Conservation (phyloP, 164 flowering plant genomes). For the Umbellularia californica region DNA sequence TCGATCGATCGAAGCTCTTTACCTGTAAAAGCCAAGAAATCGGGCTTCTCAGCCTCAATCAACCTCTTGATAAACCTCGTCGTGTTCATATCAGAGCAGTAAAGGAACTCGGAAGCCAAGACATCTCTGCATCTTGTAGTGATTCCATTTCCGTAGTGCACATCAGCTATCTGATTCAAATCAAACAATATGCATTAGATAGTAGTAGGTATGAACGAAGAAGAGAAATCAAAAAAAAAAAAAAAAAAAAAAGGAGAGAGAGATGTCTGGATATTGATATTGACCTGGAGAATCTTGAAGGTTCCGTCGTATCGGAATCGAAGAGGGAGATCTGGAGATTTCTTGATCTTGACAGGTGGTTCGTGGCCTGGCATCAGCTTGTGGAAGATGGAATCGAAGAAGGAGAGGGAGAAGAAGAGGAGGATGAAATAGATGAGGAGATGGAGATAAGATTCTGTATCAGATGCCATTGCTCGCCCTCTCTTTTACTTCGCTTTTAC, state of each 20-base stretch:
- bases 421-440: constrained; percentile 25
- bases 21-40: constrained; percentile 88
- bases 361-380: constrained; percentile 26
- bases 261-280: neutral
- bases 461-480: neutral
- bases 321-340: constrained; percentile 56
- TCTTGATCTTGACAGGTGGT: constrained; percentile 37
- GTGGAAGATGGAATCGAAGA: constrained; percentile 33
- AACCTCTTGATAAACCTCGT: constrained; percentile 58
- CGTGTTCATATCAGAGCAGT: constrained; percentile 82
- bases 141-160: constrained; percentile 79
- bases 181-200: neutral
- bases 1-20: neutral
- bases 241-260: no score
- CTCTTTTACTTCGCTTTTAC: no score
- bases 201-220: no score
- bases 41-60: constrained; percentile 76
- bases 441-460: neutral
- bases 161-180: constrained; percentile 62
- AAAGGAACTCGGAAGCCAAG: constrained; percentile 37
- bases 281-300: constrained; percentile 88
- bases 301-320: constrained; percentile 71
- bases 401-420: constrained; percentile 23
- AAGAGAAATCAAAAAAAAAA: no score
- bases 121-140: constrained; percentile 74